A percentile compares a stretch with the other conserved stretches of the same genome.
Evolutionary conservation across 805 yeast species (phyloP).

Genomic region (Tetrapisispora namnaoensis): DNA sequence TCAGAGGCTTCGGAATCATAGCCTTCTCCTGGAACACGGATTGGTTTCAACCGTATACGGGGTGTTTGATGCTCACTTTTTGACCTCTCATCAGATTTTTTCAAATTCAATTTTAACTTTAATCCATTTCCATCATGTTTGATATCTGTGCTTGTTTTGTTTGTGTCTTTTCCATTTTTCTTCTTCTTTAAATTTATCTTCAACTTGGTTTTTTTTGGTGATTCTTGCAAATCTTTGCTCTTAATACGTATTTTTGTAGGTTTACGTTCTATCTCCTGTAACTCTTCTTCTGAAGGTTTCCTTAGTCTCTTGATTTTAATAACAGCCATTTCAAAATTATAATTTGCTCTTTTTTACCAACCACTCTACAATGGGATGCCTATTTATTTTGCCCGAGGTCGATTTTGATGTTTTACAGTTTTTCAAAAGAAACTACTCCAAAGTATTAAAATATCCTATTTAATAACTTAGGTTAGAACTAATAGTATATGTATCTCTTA

Average conservation of each 20-base stretch:
- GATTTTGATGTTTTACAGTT: too few species aligned
- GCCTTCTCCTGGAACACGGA: slow-evolving; percentile 83
- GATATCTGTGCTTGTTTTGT: neutral
- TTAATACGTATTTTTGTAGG: slow-evolving; percentile 19
- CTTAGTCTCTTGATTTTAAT: slow-evolving; percentile 24
- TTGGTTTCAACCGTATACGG: slow-evolving; percentile 45
- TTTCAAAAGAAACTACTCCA: too few species aligned
- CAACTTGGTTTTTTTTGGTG: slow-evolving; percentile 6
- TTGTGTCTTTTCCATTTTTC: neutral
- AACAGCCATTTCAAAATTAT: slow-evolving; percentile 12
- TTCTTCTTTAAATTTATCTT: slow-evolving; percentile 18
- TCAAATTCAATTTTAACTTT: slow-evolving; percentile 19
- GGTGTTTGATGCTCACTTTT: slow-evolving; percentile 29
- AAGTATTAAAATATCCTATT: too few species aligned
- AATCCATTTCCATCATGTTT: slow-evolving; percentile 6
- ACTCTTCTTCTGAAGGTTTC: slow-evolving; percentile 9
- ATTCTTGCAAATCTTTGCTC: slow-evolving; percentile 8
- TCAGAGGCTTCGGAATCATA: slow-evolving; percentile 97
- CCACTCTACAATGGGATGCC: too few species aligned
- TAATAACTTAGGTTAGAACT: too few species aligned
- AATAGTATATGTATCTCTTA: too few species aligned
- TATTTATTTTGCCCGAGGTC: too few species aligned
- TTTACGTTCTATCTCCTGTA: slow-evolving; percentile 8
- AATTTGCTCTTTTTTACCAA: too few species aligned
- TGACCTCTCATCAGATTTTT: slow-evolving; percentile 22